Percentiles rank a stretch among this genome's conserved stretches.
Conservation (phyloP, 192 early-diverging fungal species). For the Radiomyces spectabilis region DNA sequence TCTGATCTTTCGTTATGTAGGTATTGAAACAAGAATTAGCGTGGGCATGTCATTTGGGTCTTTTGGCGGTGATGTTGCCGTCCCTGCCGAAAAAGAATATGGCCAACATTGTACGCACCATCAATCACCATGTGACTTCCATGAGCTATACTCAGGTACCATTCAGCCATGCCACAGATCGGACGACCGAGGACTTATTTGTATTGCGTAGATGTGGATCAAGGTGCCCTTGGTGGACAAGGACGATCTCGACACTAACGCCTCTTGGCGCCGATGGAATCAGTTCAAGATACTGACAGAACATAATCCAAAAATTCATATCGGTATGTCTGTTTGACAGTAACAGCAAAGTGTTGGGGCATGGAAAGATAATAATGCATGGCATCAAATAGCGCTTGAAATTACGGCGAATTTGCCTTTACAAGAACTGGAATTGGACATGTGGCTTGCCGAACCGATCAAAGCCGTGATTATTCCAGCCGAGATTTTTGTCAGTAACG, state of each 20-base stretch:
- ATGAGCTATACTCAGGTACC: slow-evolving; percentile 31
- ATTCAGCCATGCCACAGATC: background rate
- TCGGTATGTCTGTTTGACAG: slow-evolving; percentile 27
- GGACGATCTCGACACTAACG: background rate
- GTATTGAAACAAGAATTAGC: slow-evolving; percentile 55
- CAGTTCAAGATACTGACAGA: slow-evolving; percentile 61
- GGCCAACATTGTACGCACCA: slow-evolving; percentile 50
- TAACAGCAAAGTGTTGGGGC: background rate
- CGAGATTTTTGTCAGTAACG: slow-evolving; percentile 67
- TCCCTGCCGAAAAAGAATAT: slow-evolving; percentile 22
- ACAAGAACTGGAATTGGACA: slow-evolving; percentile 31
- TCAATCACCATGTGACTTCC: slow-evolving; percentile 22
- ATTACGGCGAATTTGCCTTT: slow-evolving; percentile 41
- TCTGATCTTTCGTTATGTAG: slow-evolving; percentile 8
- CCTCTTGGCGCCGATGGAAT: slow-evolving; percentile 79
- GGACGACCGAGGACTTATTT: slow-evolving; percentile 22
- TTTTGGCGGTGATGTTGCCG: slow-evolving; percentile 50
- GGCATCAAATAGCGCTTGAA: slow-evolving; percentile 52
- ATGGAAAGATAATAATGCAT: slow-evolving; percentile 3
- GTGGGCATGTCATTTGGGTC: slow-evolving; percentile 65
- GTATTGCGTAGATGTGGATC: slow-evolving; percentile 37
- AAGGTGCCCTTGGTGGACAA: slow-evolving; percentile 36
- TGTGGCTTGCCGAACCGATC: slow-evolving; percentile 90
- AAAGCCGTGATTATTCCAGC: slow-evolving; percentile 66
- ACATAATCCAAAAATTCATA: slow-evolving; percentile 53